Base-by-base conservation (phyloP, 2,329 filamentous ascomycete species). In the Trichoderma koningii region DNA sequence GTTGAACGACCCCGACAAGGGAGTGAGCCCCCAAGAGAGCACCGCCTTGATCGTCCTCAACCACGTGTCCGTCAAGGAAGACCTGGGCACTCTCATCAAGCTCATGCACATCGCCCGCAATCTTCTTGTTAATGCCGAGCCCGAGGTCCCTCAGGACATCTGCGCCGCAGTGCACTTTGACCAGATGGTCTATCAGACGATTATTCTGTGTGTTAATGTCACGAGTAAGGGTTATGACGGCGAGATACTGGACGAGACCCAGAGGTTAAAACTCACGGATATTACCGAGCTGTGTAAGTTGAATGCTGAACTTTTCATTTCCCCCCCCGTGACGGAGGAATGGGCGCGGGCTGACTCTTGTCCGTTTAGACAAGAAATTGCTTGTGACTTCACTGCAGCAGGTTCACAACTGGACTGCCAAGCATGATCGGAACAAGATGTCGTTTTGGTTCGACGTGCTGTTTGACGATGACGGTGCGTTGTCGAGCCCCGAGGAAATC, bases 361-460 rank as follows among this genome's bases (percentile, higher is more conserved):
- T 15, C 6, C 7, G 15, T n/a, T 6, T 62, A 88, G 86, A 87
- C 73, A 89, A 89, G 69, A 89, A 88, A 70, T 77, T 89, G 1
- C 78, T 89, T 2, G 86, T 89, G 2, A 89, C 87, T 0, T 85
- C 85, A 2, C 75, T 89, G 14, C 87, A 89, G 70, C 86, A 89
- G 72, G 84, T 86, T 2, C 87, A 89, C 69, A 89, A 89, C 73
- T 89, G 87, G 86, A 87, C 86, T 1, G 86, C 87, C 64, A 88
- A 88, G 67, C 87, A 89, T 70, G 87, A 89, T 70, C 79, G 87
- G 42, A 89, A 89, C 74, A 89, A 89, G 73, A 89, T 89, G 85
- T 81, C 84, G 0, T 89, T 89, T 66, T 89, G 87, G 87, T 85
- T 84, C 64, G 85, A 87, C 62, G 85, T 89, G 30, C 76, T 89